Conservation (phyloP, 2,329 filamentous ascomycete genomes). For the Phaeosphaeriaceae sp. region DNA sequence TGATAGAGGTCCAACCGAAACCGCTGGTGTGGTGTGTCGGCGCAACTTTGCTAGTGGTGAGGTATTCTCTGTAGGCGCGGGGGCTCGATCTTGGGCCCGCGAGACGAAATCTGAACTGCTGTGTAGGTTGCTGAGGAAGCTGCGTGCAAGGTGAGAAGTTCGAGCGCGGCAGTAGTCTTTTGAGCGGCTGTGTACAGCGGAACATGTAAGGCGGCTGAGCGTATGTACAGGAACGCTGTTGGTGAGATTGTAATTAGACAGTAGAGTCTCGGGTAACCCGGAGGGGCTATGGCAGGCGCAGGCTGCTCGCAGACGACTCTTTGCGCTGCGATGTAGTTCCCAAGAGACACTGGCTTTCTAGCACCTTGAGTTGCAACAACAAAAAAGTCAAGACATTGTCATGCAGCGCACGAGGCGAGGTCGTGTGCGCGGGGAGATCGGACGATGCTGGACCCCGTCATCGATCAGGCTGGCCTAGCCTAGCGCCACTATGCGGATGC, state of each 20-base stretch:
- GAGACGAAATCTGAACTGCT: constrained; percentile 21
- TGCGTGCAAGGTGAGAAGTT: constrained; percentile 14
- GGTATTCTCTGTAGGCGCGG: constrained; percentile 16
- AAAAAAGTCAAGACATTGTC: not conserved
- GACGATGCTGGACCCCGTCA: not conserved
- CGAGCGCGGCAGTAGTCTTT: constrained; percentile 18
- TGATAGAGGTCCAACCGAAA: constrained; percentile 31
- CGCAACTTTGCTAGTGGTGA: constrained; percentile 9
- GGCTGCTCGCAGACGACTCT: not conserved
- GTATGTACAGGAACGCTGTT: not conserved
- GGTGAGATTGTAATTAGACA: not conserved
- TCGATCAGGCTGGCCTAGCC: not conserved
- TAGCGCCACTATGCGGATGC: not conserved
- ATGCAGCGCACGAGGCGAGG: not conserved
- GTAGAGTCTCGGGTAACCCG: constrained; percentile 3
- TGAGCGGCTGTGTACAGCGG: constrained; percentile 26
- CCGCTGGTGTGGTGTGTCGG: constrained; percentile 28
- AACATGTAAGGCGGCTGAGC: constrained; percentile 31
- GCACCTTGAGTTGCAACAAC: not conserved
- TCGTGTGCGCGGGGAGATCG: not conserved
- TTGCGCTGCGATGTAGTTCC: not conserved
- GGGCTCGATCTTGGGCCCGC: constrained; percentile 12
- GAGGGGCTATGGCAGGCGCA: not conserved
- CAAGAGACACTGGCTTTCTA: not conserved
- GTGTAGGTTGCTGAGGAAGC: constrained; percentile 12